Evolutionary conservation across 1,284 basidiomycete species (phyloP).

Genomic region (Taiwanofungus camphoratus): DNA sequence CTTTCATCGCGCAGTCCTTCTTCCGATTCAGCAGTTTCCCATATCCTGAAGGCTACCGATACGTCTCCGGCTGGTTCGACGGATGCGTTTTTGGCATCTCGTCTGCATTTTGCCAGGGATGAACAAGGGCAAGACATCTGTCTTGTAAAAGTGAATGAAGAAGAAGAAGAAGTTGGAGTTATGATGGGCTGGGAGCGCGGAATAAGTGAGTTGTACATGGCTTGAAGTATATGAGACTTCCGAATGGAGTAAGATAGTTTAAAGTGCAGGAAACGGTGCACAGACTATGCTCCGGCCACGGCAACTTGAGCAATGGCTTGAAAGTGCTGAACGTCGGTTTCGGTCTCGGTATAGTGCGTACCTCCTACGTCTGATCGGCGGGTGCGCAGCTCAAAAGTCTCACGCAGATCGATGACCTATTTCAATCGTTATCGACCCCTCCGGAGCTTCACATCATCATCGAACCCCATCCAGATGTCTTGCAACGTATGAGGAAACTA

Average conservation of each 20-base stretch:
- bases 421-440: conserved; percentile 60
- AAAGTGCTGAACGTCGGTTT: conserved; percentile 90
- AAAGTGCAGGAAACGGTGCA: conserved; percentile 67
- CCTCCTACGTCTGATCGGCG: conserved; percentile 1
- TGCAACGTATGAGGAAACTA: conserved; percentile 64
- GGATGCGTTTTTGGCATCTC: conserved; percentile 68
- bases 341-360: conserved; percentile 86
- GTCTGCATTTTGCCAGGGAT: conserved; percentile 69
- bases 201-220: conserved; percentile 51
- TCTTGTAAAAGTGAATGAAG: conserved; percentile 63
- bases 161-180: conserved; percentile 72
- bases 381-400: conserved; percentile 6
- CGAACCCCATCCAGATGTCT: conserved; percentile 92
- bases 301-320: conserved; percentile 43
- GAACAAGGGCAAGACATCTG: conserved; percentile 79
- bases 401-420: conserved; percentile 77
- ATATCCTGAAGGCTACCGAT: conserved; percentile 55
- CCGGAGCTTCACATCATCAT: conserved; percentile 85
- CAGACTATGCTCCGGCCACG: conserved; percentile 50
- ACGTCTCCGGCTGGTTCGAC: conserved; percentile 71
- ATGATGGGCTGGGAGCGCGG: conserved; percentile 96
- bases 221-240: neutral
- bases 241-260: conserved; percentile 23
- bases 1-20: conserved; percentile 39
- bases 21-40: conserved; percentile 34